Evolutionary conservation across 768 basidiomycete genomes (phyloP), one percentile per base, ranked within the genome.

Genomic region (Porpolomopsis calyptriformis): DNA sequence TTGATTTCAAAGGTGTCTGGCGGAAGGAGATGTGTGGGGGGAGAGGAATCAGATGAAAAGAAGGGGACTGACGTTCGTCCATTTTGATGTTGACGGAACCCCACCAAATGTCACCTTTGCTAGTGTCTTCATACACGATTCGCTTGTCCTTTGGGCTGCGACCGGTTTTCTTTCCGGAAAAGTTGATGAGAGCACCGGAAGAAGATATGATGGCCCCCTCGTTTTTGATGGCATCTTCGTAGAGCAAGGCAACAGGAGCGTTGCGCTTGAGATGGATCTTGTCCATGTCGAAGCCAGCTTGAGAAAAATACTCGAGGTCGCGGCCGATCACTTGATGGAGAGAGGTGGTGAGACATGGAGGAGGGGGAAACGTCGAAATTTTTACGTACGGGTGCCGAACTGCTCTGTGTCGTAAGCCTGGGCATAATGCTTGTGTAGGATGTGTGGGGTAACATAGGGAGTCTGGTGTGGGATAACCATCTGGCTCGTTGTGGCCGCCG

Each of bases 21-120:
- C 49, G 31, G 22, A 46, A 40, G 14, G 43, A 25, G 43, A 20
- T 36, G 41, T 42, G 24, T 46, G 7, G 8, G 42, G 19, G 12
- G 12, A 22, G 12, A 10, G 39, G 34, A 20, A 45, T 29, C 29
- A 20, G 12, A 22, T 2, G 10, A 35, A 6, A 33, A 34, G 22
- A 9, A 40, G 45, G 52, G 16, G 40, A 73, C 85, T 52, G 60
- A 86, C 86, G 88, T 61, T 90, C 88, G 60, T 96, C 92, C 83
- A 94, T 86, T 74, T 96, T 94, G 70, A 98, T 98, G 72, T 99
- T 99, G 56, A 98, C 92, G 24, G 89, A 84, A 33, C 96, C 94
- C 96, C 96, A 98, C 93, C 96, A 99, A 63, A 99, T 85, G 52
- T 97, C 80, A 60, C 97, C 91, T 67, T 91, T 96, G 68, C 80